Evolutionary conservation across 2,329 filamentous ascomycete species (phyloP).

Genomic region (Verticillium tricorpus): DNA sequence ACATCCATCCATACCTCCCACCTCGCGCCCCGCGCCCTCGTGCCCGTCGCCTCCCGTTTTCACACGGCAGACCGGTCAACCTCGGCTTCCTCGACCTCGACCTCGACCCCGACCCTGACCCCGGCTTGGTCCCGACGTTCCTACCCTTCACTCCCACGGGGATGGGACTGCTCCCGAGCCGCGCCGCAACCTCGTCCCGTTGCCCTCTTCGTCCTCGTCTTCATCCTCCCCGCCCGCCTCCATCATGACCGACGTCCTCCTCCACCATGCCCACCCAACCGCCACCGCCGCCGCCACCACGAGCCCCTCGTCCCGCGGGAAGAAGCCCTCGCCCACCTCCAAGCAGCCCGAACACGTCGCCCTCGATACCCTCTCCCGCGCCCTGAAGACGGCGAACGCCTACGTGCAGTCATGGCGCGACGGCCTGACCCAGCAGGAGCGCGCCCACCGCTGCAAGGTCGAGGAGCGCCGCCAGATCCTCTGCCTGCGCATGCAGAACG

Average conservation of each 20-base stretch:
- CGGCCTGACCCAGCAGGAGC: conserved; percentile 46
- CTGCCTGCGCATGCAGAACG: conserved; percentile 61
- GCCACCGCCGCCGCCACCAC: neutral
- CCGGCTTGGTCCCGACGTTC: neutral
- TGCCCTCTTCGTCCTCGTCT: neutral
- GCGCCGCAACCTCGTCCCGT: neutral
- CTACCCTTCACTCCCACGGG: neutral
- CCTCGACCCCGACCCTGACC: neutral
- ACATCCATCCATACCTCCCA: too few relatives aligned
- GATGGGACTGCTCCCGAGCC: neutral
- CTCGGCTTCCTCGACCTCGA: too few relatives aligned
- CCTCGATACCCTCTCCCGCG: conserved; percentile 19
- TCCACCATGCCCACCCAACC: conserved; percentile 9
- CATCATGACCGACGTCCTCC: conserved; percentile 13
- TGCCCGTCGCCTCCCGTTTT: too few relatives aligned
- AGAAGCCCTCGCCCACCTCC: conserved; percentile 4
- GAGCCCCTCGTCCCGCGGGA: neutral
- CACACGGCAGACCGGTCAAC: too few relatives aligned
- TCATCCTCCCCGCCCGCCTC: neutral
- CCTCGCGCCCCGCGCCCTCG: too few relatives aligned
- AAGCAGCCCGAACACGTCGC: conserved; percentile 9
- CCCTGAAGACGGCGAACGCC: conserved; percentile 34
- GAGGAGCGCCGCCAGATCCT: conserved; percentile 61
- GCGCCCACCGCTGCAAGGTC: conserved; percentile 37
- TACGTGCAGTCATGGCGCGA: conserved; percentile 44